A percentile compares a stretch with the other conserved stretches of the same genome.
Conservation (phyloP, 352 stramenopile genomes). For the Phytophthora quininea region DNA sequence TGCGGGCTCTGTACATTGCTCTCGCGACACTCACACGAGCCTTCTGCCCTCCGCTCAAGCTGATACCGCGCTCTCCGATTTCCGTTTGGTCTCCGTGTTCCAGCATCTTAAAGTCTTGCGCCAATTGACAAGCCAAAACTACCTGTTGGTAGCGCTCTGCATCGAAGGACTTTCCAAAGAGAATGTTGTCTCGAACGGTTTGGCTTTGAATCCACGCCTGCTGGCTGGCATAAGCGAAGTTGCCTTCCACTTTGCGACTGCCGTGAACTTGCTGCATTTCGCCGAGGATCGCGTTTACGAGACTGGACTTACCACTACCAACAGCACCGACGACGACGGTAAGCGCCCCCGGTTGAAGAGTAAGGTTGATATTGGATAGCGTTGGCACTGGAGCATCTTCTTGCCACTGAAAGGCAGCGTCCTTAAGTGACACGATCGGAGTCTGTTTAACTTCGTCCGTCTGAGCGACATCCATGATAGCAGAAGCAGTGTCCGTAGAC, state of each 20-base stretch:
- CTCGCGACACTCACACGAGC: conserved; percentile 59
- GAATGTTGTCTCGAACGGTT: conserved; percentile 54
- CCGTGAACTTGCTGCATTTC: conserved; percentile 42
- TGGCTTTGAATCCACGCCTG: conserved; percentile 56
- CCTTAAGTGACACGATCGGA: conserved; percentile 8
- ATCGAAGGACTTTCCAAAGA: conserved; percentile 50
- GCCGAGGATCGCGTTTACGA: conserved; percentile 53
- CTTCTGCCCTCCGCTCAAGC: conserved; percentile 84
- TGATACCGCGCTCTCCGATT: conserved; percentile 90
- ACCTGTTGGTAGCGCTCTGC: conserved; percentile 46
- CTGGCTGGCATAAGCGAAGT: conserved; percentile 47
- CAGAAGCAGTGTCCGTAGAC: too few species aligned
- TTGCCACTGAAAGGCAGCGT: conserved; percentile 19
- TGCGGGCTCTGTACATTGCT: conserved; percentile 58
- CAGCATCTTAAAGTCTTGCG: conserved; percentile 76
- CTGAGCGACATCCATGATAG: too few species aligned
- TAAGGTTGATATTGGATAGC: conserved; percentile 43
- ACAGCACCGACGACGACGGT: conserved; percentile 53
- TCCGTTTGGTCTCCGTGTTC: conserved; percentile 91
- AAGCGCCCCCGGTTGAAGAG: conserved; percentile 57
- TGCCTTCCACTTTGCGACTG: conserved; percentile 23
- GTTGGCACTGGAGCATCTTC: conserved; percentile 5
- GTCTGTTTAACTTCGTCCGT: too few species aligned
- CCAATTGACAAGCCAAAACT: conserved; percentile 76
- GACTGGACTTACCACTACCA: conserved; percentile 54